Evolutionary conservation across 257 asterid genomes (phyloP).

Genomic region (Linaria vulgaris): DNA sequence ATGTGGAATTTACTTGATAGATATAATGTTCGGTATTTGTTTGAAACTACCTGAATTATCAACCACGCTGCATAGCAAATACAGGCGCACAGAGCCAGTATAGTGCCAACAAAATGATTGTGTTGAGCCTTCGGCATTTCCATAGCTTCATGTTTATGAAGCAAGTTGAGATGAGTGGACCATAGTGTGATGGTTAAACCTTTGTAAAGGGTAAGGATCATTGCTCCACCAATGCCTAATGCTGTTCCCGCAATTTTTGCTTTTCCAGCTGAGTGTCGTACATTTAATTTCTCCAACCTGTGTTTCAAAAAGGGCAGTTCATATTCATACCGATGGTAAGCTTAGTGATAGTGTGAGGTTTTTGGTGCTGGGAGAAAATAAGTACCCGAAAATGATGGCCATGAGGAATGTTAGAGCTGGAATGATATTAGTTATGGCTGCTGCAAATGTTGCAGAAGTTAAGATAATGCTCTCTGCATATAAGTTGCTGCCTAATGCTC

Average conservation of each 20-base stretch:
- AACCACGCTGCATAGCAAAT: conserved; percentile 37
- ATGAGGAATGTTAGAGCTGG: conserved; percentile 53
- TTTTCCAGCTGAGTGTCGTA: conserved; percentile 28
- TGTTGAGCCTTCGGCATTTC: neutral
- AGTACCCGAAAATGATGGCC: conserved; percentile 46
- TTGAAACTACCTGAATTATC: conserved; percentile 34
- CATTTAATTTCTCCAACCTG: conserved; percentile 38
- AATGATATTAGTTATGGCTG: conserved; percentile 44
- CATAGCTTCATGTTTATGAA: neutral
- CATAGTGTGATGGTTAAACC: conserved; percentile 27
- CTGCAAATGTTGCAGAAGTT: conserved; percentile 53
- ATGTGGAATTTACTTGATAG: too few relatives aligned
- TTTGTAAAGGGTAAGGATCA: conserved; percentile 35
- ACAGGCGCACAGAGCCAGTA: conserved; percentile 37
- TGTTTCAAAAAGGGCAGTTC: neutral
- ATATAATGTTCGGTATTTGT: too few relatives aligned
- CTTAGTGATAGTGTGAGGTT: neutral
- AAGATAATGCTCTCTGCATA: conserved; percentile 44
- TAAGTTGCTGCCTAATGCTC: conserved; percentile 49
- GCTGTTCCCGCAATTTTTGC: conserved; percentile 37
- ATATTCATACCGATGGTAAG: too few relatives aligned
- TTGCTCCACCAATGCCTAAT: conserved; percentile 39
- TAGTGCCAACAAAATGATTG: conserved; percentile 24
- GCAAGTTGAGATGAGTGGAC: conserved; percentile 23
- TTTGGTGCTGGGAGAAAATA: neutral